phyloP scores from a whole-genome alignment of 371 early-diverging fungal genomes.

The Rhizopus delemar region DNA sequence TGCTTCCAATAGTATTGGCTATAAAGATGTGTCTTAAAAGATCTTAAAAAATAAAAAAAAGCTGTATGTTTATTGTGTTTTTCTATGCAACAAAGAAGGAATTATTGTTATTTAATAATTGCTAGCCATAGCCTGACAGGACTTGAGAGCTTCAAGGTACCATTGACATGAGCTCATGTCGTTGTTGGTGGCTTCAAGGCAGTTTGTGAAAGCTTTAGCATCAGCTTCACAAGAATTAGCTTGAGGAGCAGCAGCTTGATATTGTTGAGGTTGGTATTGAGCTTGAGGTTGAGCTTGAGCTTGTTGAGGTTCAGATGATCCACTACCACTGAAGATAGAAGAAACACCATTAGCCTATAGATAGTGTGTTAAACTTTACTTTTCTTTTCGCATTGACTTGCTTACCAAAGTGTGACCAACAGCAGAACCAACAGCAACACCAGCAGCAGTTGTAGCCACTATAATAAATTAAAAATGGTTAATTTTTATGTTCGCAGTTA shows the following conservation, averaged over 20 bases:
- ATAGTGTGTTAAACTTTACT: slow-evolving; percentile 1
- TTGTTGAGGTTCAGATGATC: slow-evolving; percentile 35
- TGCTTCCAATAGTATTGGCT: too few relatives aligned
- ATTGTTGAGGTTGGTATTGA: slow-evolving; percentile 47
- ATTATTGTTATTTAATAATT: slow-evolving; percentile 34
- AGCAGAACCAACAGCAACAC: slow-evolving; percentile 89
- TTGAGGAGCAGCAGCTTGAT: slow-evolving; percentile 33
- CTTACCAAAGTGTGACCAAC: slow-evolving; percentile 76
- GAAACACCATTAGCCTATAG: slow-evolving; percentile 72
- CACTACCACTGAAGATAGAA: slow-evolving; percentile 70
- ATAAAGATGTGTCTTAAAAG: too few relatives aligned
- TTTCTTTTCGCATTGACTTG: neutral
- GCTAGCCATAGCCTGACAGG: slow-evolving; percentile 74
- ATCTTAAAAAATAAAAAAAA: too few relatives aligned
- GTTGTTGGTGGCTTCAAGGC: slow-evolving; percentile 79
- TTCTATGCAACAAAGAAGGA: neutral
- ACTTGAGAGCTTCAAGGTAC: slow-evolving; percentile 86
- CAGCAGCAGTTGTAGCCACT: slow-evolving; percentile 91
- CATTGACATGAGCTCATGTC: slow-evolving; percentile 82
- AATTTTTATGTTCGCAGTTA: neutral
- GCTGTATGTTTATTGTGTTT: too few relatives aligned
- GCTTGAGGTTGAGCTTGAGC: slow-evolving; percentile 38
- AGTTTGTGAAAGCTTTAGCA: slow-evolving; percentile 82
- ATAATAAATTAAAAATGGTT: slow-evolving; percentile 4
- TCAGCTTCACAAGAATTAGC: slow-evolving; percentile 74